Percentiles rank a stretch among this genome's conserved stretches.
phyloP scores from a whole-genome alignment of 176 grass and related monocot genomes.

The Poa annua region DNA sequence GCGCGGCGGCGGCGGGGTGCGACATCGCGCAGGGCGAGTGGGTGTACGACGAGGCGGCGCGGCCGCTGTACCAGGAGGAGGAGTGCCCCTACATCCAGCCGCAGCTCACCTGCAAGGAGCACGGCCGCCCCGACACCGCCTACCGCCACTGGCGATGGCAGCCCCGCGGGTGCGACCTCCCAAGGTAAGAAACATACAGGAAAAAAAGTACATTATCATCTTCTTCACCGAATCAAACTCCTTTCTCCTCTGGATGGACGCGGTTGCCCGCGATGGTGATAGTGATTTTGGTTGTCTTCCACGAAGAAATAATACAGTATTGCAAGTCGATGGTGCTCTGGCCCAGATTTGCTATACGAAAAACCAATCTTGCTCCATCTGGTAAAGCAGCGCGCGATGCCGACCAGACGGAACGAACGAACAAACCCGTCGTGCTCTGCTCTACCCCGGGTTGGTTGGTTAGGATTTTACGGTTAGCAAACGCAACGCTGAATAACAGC shows the following conservation, averaged over 20 bases:
- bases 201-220: background rate
- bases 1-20: slow-evolving; percentile 41
- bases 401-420: background rate
- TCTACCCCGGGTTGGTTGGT: background rate
- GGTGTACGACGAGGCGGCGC: slow-evolving; percentile 78
- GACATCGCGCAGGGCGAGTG: slow-evolving; percentile 62
- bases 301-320: no score
- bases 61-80: slow-evolving; percentile 71
- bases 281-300: no score
- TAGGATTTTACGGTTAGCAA: slow-evolving; percentile 10
- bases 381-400: background rate
- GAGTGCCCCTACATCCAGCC: slow-evolving; percentile 95
- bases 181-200: slow-evolving; percentile 45
- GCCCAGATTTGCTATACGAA: no score
- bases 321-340: no score
- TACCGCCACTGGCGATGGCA: slow-evolving; percentile 91
- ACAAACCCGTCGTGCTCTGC: background rate
- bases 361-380: no score
- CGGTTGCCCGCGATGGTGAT: background rate
- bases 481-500: slow-evolving; percentile 2
- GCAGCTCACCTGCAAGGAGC: slow-evolving; percentile 79
- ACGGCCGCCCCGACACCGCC: slow-evolving; percentile 69
- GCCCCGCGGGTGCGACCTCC: slow-evolving; percentile 70
- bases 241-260: background rate
- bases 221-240: background rate